Percentiles rank a stretch among this genome's conserved stretches.
These are phyloP conservation scores for Venturia aucupariae DNA, from an alignment of 2,329 filamentous ascomycete species.

Conservation along the genomic window DNA sequence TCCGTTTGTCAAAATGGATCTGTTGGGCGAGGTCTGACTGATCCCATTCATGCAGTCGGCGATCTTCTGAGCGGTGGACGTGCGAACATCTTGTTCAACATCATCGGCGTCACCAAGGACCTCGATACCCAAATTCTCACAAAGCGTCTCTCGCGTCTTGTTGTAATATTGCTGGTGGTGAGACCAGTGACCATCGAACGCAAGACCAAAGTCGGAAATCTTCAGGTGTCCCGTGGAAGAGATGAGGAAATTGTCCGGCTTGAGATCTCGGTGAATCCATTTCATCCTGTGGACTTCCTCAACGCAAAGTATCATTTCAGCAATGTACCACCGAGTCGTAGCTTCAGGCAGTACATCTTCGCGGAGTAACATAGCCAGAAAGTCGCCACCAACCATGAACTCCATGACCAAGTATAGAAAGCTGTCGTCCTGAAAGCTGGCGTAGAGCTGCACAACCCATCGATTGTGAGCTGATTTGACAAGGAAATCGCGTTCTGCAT, in stretches of 20 bases:
- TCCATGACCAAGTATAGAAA: constrained; percentile 95
- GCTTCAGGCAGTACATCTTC: constrained; percentile 74
- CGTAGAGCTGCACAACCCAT: constrained; percentile 82
- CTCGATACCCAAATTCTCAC: constrained; percentile 65
- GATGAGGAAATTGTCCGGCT: constrained; percentile 95
- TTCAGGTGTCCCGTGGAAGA: constrained; percentile 82
- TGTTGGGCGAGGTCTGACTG: neutral
- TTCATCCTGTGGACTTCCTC: constrained; percentile 81
- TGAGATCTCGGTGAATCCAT: constrained; percentile 93
- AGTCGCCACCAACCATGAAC: constrained; percentile 95
- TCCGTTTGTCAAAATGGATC: neutral
- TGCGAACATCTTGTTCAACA: constrained; percentile 34
- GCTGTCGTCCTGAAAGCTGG: constrained; percentile 78
- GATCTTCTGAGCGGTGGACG: constrained; percentile 24
- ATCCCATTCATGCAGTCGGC: neutral
- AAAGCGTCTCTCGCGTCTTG: constrained; percentile 67
- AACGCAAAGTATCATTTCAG: constrained; percentile 92
- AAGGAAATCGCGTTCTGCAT: constrained; percentile 85
- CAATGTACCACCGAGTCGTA: constrained; percentile 76
- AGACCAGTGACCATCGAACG: constrained; percentile 91
- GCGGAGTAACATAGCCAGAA: constrained; percentile 75
- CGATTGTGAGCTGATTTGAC: constrained; percentile 75
- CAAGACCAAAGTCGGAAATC: constrained; percentile 92
- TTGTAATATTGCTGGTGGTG: constrained; percentile 84
- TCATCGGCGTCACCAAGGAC: constrained; percentile 62